These are phyloP conservation scores for Blastobotrys americana DNA, from an alignment of 805 yeast genomes.

Conservation along the genomic window DNA sequence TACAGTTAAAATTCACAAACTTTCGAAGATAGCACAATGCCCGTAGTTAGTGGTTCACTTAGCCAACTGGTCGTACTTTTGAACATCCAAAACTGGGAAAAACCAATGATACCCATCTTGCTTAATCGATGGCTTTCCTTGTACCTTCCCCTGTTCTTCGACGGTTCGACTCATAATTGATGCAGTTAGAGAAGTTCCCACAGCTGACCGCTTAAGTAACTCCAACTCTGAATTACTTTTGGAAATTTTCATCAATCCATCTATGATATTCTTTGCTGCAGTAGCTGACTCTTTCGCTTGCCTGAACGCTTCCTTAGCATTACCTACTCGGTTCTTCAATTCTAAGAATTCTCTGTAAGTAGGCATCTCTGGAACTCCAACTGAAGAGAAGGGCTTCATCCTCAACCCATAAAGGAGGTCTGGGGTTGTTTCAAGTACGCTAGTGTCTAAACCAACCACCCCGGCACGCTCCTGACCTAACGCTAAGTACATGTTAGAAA, in stretches of 20 bases:
- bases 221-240: slow-evolving; percentile 18
- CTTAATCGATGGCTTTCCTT: slow-evolving; percentile 22
- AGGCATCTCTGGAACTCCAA: slow-evolving; percentile 70
- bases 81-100: slow-evolving; percentile 37
- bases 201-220: slow-evolving; percentile 16
- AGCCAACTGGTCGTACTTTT: no score
- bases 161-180: slow-evolving; percentile 1
- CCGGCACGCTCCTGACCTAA: slow-evolving; percentile 12
- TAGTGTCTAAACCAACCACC: not conserved
- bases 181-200: slow-evolving; percentile 12
- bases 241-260: slow-evolving; percentile 16
- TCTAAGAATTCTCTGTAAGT: slow-evolving; percentile 33
- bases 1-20: no score
- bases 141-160: no score
- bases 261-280: slow-evolving; percentile 14
- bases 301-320: not conserved
- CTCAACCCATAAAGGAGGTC: slow-evolving; percentile 47
- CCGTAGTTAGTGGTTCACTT: no score
- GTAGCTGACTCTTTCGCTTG: slow-evolving; percentile 8
- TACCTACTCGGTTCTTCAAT: slow-evolving; percentile 12
- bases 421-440: slow-evolving; percentile 14
- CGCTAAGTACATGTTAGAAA: slow-evolving; percentile 27
- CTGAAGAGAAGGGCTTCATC: slow-evolving; percentile 70
- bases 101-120: slow-evolving; percentile 38
- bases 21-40: no score